These are phyloP conservation scores for Cytospora schulzeri DNA, from an alignment of 2,329 filamentous ascomycete species.

Conservation along the genomic window DNA sequence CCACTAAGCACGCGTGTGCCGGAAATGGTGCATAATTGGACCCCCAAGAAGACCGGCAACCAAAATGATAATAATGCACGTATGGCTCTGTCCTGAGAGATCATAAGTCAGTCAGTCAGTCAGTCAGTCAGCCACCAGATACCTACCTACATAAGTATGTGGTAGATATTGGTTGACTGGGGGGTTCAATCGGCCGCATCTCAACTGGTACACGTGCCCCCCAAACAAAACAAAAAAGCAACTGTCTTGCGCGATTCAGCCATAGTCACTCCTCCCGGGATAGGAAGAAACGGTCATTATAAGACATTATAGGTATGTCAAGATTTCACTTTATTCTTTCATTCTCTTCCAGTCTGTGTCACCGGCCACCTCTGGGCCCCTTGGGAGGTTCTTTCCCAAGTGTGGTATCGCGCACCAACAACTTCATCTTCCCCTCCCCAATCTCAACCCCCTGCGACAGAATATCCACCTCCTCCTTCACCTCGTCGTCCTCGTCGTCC, in stretches of 20 bases:
- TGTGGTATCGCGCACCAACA: slow-evolving; percentile 58
- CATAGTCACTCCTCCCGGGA: neutral
- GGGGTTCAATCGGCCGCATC: neutral
- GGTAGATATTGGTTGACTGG: too few species aligned
- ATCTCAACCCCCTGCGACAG: slow-evolving; percentile 68
- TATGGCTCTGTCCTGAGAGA: too few species aligned
- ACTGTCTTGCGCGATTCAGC: neutral
- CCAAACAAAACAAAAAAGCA: neutral
- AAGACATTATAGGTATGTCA: slow-evolving; percentile 33
- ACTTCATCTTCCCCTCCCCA: slow-evolving; percentile 66
- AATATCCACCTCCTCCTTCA: slow-evolving; percentile 55
- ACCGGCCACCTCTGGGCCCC: slow-evolving; percentile 46
- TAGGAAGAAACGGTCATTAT: neutral
- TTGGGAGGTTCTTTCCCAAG: slow-evolving; percentile 51
- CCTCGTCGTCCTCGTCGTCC: slow-evolving; percentile 41
- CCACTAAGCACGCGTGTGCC: neutral
- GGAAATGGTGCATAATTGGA: slow-evolving; percentile 1
- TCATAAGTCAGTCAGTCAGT: too few species aligned
- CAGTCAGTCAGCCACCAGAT: too few species aligned
- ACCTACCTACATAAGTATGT: neutral
- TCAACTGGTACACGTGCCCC: neutral
- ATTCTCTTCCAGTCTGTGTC: slow-evolving; percentile 17
- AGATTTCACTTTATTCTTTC: slow-evolving; percentile 23
- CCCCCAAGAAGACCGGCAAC: neutral
- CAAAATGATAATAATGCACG: neutral